A percentile compares a stretch with the other conserved stretches of the same genome.
Evolutionary conservation across 805 yeast genomes (phyloP).

Genomic region (Candida ficus): DNA sequence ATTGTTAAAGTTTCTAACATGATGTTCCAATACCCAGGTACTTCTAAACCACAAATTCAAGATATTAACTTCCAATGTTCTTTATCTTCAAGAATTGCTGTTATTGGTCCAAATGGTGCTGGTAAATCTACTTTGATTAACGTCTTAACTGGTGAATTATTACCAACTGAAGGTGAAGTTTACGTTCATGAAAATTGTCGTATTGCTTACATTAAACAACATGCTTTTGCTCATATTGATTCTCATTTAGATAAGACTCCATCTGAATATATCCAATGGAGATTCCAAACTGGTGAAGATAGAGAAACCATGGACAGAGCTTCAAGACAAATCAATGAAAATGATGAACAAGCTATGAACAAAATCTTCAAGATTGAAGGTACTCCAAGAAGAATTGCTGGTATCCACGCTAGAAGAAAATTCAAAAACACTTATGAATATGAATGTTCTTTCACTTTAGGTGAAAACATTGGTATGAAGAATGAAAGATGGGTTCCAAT

Average conservation of each 20-base stretch:
- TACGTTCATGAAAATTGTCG: slow-evolving; percentile 99
- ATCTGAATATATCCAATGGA: slow-evolving; percentile 99
- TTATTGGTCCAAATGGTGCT: slow-evolving; percentile 99
- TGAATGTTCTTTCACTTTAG: slow-evolving; percentile 95
- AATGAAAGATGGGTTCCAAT: slow-evolving; percentile 99
- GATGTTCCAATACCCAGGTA: slow-evolving; percentile 99
- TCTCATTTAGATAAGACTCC: slow-evolving; percentile 99
- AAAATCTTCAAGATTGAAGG: slow-evolving; percentile 99
- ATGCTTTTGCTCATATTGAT: slow-evolving; percentile 99
- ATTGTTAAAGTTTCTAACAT: slow-evolving; percentile 96
- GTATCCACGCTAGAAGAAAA: slow-evolving; percentile 95
- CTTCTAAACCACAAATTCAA: slow-evolving; percentile 86
- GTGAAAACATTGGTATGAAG: slow-evolving; percentile 99
- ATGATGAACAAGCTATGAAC: slow-evolving; percentile 98
- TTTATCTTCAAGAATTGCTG: slow-evolving; percentile 98
- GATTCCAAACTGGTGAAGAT: slow-evolving; percentile 99
- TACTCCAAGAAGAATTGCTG: slow-evolving; percentile 95
- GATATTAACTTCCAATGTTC: slow-evolving; percentile 98
- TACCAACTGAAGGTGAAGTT: slow-evolving; percentile 98
- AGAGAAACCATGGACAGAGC: slow-evolving; percentile 99
- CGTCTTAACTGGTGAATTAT: slow-evolving; percentile 98
- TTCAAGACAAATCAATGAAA: slow-evolving; percentile 95
- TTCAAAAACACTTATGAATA: slow-evolving; percentile 99
- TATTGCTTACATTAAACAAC: slow-evolving; percentile 99
- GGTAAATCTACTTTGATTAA: slow-evolving; percentile 99